Base-by-base conservation (phyloP, 805 yeast genomes). In the Candida koratica region DNA sequence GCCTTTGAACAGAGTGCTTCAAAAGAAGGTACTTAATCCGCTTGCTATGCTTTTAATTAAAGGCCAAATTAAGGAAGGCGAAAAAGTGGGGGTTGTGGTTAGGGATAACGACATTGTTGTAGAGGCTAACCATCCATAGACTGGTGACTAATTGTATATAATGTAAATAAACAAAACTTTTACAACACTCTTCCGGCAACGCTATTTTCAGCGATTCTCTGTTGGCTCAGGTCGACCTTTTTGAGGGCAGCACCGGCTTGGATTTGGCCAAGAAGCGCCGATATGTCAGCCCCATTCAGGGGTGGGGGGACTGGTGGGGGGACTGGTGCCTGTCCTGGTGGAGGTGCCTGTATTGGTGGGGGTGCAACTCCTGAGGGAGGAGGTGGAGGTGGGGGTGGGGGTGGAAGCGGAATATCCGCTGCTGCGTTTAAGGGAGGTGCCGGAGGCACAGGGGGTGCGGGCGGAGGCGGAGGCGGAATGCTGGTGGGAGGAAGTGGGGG, bases 1-100 rank as follows among this genome's bases (percentile, higher is more conserved):
- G 55, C 98, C 98, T 8, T 71, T 93, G 58, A 90, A 93, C 67
- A 76, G 98, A 51, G 72, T 88, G 35, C 79, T 90, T 42, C 95
- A 88, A 57, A 85, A 82, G 65, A 64, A 73, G 44, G 56, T 93
- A n/a, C 68, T 93, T 58, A 89, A 89, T 55, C 95, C 97, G 16
- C 72, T 93, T 75, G 95, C 97, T 3, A 70, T 76, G 51, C 64
- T 73, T 49, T 55, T 93, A 68, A 75, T 93, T 43, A 79, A 79
- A 53, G 97, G 97, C 3, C 84, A 84, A 49, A 69, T 90, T 9
- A 72, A 45, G 37, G 67, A 62, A 27, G 52, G 48, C 7, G 72
- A 66, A 36, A 46, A 48, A 4, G 67, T 61, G 7, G 18, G 42
- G 2, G 63, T 64, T 4, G 48, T 37, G 4, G 56, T 52, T 7